These are phyloP conservation scores for Hypericum androsaemum DNA, from an alignment of 345 rosid genomes.

Conservation along the genomic window DNA sequence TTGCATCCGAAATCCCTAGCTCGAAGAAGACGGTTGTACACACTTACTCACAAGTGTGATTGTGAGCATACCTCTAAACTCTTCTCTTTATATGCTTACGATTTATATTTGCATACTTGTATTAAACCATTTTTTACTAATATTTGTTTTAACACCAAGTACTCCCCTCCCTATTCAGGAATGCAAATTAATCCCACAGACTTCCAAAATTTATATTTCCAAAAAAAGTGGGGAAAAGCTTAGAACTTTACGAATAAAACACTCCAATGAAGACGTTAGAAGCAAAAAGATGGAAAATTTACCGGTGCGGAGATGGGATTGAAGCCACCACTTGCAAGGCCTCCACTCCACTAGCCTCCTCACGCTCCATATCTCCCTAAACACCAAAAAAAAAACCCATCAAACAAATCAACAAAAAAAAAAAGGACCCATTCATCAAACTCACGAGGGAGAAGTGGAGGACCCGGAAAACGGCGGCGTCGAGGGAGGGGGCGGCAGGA, in stretches of 20 bases:
- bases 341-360: conserved; percentile 74
- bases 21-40: too few species aligned
- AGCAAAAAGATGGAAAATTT: conserved; percentile 1
- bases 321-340: conserved; percentile 93
- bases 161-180: too few species aligned
- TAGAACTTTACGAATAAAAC: background rate
- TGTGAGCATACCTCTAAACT: too few species aligned
- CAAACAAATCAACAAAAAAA: background rate
- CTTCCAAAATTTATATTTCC: too few species aligned
- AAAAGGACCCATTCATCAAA: background rate
- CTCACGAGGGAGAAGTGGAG: conserved; percentile 25
- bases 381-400: conserved; percentile 10
- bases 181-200: too few species aligned
- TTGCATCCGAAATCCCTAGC: too few species aligned
- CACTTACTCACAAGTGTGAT: too few species aligned
- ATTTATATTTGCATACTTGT: too few species aligned
- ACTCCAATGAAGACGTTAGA: background rate
- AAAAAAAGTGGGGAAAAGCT: too few species aligned
- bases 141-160: too few species aligned
- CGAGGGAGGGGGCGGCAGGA: conserved; percentile 46
- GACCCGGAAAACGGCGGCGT: conserved; percentile 16
- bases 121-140: too few species aligned
- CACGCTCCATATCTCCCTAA: conserved; percentile 76
- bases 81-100: too few species aligned
- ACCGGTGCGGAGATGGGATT: conserved; percentile 53